phyloP scores from a whole-genome alignment of 2,329 filamentous ascomycete genomes.

The Pseudogymnoascus pannorum region DNA sequence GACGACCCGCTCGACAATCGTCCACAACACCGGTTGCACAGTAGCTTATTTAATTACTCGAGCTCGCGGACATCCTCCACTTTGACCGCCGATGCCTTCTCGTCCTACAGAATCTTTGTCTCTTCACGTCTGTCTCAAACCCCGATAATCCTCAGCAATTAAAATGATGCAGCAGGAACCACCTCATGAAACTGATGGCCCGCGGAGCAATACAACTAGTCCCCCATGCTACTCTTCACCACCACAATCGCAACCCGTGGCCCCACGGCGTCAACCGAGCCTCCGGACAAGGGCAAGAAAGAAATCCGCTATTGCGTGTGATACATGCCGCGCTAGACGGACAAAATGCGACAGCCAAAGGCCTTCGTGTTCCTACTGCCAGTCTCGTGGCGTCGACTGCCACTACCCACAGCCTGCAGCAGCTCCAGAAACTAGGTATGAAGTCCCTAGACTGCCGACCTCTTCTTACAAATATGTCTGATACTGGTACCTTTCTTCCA shows the following conservation, averaged over 20 bases:
- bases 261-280: background rate
- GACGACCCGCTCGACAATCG: background rate
- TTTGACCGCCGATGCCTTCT: background rate
- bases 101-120: background rate
- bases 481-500: background rate
- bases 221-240: background rate
- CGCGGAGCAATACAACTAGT: background rate
- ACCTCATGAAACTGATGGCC: background rate
- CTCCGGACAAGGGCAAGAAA: slow-evolving; percentile 8
- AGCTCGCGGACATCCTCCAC: background rate
- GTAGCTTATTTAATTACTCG: background rate
- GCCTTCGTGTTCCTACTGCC: slow-evolving; percentile 17
- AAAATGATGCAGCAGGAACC: background rate
- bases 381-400: background rate
- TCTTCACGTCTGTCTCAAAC: background rate
- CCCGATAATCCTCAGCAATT: background rate
- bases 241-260: background rate
- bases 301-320: slow-evolving; percentile 16
- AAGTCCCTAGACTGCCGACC: background rate
- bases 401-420: background rate
- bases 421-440: slow-evolving; percentile 1
- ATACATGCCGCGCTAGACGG: slow-evolving; percentile 16
- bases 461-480: background rate
- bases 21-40: background rate
- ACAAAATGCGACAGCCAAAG: slow-evolving; percentile 20